Base-by-base conservation (phyloP, 2,329 filamentous ascomycete species). In the Sphaerulina musiva region DNA sequence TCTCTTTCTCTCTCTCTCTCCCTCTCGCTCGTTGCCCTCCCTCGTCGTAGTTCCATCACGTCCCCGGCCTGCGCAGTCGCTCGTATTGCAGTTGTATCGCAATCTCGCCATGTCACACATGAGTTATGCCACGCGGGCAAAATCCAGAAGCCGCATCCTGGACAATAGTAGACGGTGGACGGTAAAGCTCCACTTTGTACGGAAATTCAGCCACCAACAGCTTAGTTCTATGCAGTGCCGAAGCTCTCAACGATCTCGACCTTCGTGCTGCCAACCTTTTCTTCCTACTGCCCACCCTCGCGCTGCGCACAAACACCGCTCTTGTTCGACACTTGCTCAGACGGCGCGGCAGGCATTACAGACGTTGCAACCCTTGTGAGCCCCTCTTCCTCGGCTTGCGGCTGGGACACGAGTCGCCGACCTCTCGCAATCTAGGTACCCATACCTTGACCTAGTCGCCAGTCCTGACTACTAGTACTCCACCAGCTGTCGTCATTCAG, bases 401-500 rank as follows among this genome's bases (percentile, higher is more conserved):
- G 17, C 14, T 17, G 12, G 14, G 20, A 23, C 8, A 23, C 26
- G 48, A 34, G 38, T 14, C 46, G 39, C 38, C 39, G 48, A 39
- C 48, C 17, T 34, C 29, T 50, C 29, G 39, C 39, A n/a, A 23
- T 9, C 48, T 29, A 17, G 14, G 14, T 17, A 29, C 26, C 26
- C 26, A 29, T 29, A 50, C 40, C 39, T 43, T 12, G 48, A 50
- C 48, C 48, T 43, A 11, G 48, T 43, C 48, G 11, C 12, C 40
- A 38, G 40, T 42, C 6, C 48, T 32, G 23, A 43, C 23, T 32
- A 32, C n/a, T 17, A 6, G 20, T 26, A 11, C 48, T 50, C 48
- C 39, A 43, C 46, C 38, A 20, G 34, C 48, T 50, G 48, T 50
- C 48, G 48, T 50, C 48, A 50, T 50, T 44, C 12, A 26, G 42